Conservation (phyloP, 257 asterid species). For the Solanum acaule region DNA sequence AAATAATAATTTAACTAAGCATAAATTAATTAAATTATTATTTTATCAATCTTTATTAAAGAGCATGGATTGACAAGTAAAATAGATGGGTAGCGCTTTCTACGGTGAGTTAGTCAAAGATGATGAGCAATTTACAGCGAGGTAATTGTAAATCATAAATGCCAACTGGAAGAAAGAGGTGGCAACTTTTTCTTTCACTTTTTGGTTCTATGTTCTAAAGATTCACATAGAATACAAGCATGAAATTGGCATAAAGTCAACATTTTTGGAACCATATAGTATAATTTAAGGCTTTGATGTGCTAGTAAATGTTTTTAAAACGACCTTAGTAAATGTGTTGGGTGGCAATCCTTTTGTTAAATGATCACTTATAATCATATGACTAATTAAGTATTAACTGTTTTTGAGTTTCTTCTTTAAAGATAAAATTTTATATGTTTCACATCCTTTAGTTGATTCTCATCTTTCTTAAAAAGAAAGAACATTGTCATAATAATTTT, state of each 20-base stretch:
- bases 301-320: neutral
- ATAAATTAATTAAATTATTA: no score
- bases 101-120: neutral
- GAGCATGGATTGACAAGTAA: no score
- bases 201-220: neutral
- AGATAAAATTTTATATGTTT: neutral
- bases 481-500: neutral
- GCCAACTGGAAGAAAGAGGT: neutral
- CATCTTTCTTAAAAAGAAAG: neutral
- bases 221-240: neutral
- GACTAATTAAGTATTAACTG: neutral
- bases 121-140: neutral
- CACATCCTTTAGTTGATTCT: neutral
- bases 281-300: neutral
- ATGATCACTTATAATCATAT: neutral
- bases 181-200: neutral
- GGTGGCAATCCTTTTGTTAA: neutral
- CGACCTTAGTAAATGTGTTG: neutral
- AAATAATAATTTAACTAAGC: no score
- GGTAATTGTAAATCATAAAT: neutral
- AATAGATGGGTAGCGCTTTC: neutral
- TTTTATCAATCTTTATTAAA: no score
- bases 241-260: neutral
- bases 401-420: neutral
- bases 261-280: neutral